A percentile compares a stretch with the other conserved stretches of the same genome.
phyloP scores from a whole-genome alignment of 2,329 filamentous ascomycete genomes.

The Hirsutella minnesotensis region DNA sequence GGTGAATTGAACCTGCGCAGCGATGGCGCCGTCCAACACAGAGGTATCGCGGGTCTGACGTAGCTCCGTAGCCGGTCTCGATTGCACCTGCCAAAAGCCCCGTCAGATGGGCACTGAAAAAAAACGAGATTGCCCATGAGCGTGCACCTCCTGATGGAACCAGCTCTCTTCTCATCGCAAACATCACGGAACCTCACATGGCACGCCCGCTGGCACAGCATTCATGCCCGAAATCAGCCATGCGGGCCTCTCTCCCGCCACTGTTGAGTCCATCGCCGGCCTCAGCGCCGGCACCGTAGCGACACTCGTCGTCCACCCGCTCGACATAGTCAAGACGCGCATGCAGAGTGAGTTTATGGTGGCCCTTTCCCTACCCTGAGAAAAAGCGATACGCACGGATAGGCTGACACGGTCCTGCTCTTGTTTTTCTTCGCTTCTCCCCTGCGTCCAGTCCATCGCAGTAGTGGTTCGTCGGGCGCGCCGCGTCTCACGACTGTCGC shows the following conservation, averaged over 20 bases:
- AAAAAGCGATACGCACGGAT: conserved; percentile 25
- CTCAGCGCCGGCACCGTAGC: conserved; percentile 79
- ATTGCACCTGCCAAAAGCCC: neutral
- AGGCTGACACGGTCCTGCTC: neutral
- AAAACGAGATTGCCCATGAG: neutral
- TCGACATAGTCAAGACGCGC: conserved; percentile 93
- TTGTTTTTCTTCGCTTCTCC: neutral
- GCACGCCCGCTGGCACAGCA: conserved; percentile 2
- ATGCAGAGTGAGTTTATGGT: conserved; percentile 80
- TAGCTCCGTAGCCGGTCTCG: conserved; percentile 2
- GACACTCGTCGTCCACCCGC: conserved; percentile 78
- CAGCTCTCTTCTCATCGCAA: neutral
- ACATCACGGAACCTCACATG: neutral
- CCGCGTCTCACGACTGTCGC: conserved; percentile 35
- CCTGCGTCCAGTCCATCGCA: conserved; percentile 24
- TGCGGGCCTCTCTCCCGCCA: conserved; percentile 58
- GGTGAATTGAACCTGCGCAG: too few relatives aligned
- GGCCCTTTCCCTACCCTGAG: too few relatives aligned
- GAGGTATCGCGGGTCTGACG: neutral
- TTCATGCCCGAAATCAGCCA: conserved; percentile 36
- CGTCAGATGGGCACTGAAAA: neutral
- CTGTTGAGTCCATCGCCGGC: conserved; percentile 80
- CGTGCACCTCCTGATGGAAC: too few relatives aligned
- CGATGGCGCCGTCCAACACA: too few relatives aligned
- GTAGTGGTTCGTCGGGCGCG: conserved; percentile 20